Percentiles rank a stretch among this genome's conserved stretches.
Conservation (phyloP, 108 stramenopile genomes). For the Seminavis robusta region DNA sequence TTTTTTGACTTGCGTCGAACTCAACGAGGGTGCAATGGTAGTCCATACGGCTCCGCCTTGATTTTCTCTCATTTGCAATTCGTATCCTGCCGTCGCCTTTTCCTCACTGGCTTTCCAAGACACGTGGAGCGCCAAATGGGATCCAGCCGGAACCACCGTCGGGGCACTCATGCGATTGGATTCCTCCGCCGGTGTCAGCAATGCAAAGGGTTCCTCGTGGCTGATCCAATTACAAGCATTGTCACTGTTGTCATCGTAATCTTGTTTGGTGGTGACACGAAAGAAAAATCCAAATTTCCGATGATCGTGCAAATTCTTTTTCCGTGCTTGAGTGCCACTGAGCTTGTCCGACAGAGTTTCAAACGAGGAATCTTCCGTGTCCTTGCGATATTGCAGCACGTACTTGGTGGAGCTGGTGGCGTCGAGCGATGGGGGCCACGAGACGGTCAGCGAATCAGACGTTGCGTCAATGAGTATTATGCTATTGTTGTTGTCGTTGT, state of each 20-base stretch:
- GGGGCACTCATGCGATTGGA: slow-evolving; percentile 34
- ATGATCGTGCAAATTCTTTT: slow-evolving; percentile 50
- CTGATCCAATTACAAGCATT: slow-evolving; percentile 24
- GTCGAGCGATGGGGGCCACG: slow-evolving; percentile 47
- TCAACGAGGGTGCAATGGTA: slow-evolving; percentile 58
- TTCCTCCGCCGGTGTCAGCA: slow-evolving; percentile 28
- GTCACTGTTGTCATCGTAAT: slow-evolving; percentile 22
- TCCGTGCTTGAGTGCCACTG: slow-evolving; percentile 55
- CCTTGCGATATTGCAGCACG: slow-evolving; percentile 53
- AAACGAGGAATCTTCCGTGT: slow-evolving; percentile 49
- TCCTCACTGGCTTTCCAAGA: slow-evolving; percentile 39
- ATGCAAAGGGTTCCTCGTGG: slow-evolving; percentile 27
- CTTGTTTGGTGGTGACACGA: slow-evolving; percentile 46
- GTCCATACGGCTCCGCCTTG: slow-evolving; percentile 50
- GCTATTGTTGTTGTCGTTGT: slow-evolving; percentile 18
- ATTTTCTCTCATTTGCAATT: slow-evolving; percentile 82
- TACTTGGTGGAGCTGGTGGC: slow-evolving; percentile 40
- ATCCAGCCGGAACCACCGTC: slow-evolving; percentile 25
- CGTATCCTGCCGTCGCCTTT: slow-evolving; percentile 29
- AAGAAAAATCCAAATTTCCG: slow-evolving; percentile 49
- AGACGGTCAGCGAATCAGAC: slow-evolving; percentile 60
- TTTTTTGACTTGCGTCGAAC: slow-evolving; percentile 61
- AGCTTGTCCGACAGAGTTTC: slow-evolving; percentile 51
- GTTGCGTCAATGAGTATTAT: slow-evolving; percentile 61
- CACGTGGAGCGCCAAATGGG: slow-evolving; percentile 46